Evolutionary conservation across 2,329 filamentous ascomycete species (phyloP), one percentile per base, ranked within the genome.

Genomic region (Cytospora leucostoma): DNA sequence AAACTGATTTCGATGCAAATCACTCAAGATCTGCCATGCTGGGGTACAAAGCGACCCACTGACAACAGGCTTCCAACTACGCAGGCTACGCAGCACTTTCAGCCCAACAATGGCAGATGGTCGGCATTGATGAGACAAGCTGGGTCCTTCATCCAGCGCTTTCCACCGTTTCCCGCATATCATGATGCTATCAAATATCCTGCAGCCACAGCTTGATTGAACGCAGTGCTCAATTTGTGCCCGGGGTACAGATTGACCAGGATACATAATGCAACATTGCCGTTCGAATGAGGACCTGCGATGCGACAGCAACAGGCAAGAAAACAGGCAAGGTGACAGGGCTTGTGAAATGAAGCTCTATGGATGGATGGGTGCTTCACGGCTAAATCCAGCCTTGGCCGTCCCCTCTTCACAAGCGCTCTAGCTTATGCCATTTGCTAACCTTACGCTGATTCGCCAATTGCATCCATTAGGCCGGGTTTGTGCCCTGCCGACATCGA

Each of bases 201-300:
- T 15, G 37, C 17, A 37, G 50, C 33, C 34, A 27, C 54, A 27
- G 19, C 11, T 21, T 34, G n/a, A 33, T 62, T 27, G 60, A 17
- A 50, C 54, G 34, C 44, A 34, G 54, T 10, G 13, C 40, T n/a
- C 38, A 44, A 47, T 8, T 21, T 12, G 19, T 4, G 44, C 19
- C 21, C 44, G 19, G 21, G 44, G 21, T 47, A 47, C 27, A 27
- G 27, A 27, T 27, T 27, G 27, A 27, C 21, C 38, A 32, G 11
- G 35, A 10, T 33, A 50, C 35, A 19, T 17, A 50, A 35, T 38
- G 38, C 38, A 38, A 34, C 59, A 27, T 49, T 50, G 49, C 19
- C 49, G n/a, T 37, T 49, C 55, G 58, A 62, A 62, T 62, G 54
- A 58, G n/a, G 35, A 54, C 35, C 60, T 62, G 60, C 60, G 58